These are phyloP conservation scores for Penicillium aurantiogriseum DNA, from an alignment of 2,329 filamentous ascomycete genomes.

Conservation along the genomic window DNA sequence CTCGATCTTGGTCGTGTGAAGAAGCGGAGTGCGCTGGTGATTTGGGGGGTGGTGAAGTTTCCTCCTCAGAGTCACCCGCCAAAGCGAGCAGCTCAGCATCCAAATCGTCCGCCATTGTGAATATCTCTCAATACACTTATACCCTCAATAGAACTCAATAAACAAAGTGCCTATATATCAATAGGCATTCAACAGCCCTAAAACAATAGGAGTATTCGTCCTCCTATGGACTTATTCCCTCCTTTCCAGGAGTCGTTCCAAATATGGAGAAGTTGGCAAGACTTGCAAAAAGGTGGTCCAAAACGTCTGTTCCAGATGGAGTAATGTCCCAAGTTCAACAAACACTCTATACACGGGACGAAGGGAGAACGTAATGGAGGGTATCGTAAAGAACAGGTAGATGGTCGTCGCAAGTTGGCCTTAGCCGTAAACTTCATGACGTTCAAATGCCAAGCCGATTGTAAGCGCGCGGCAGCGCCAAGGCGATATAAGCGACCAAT, in stretches of 20 bases:
- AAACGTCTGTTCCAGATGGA: neutral
- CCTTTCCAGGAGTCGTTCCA: conserved; percentile 1
- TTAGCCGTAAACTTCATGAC: conserved; percentile 31
- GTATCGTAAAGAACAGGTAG: conserved; percentile 20
- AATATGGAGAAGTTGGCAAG: neutral
- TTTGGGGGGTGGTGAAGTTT: conserved; percentile 53
- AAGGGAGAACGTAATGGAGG: conserved; percentile 11
- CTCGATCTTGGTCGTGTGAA: conserved; percentile 45
- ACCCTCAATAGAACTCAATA: neutral
- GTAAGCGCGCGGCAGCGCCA: conserved; percentile 34
- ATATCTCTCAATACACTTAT: conserved; percentile 12
- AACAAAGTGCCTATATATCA: neutral
- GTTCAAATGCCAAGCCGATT: conserved; percentile 31
- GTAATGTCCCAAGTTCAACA: neutral
- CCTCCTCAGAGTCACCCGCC: conserved; percentile 66
- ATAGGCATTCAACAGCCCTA: neutral
- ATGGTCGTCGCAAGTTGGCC: conserved; percentile 23
- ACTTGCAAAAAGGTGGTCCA: neutral
- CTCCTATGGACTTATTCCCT: neutral
- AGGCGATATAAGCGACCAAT: conserved; percentile 6
- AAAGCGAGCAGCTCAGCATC: conserved; percentile 93
- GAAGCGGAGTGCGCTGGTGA: conserved; percentile 55
- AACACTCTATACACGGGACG: conserved; percentile 12
- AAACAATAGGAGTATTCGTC: neutral
- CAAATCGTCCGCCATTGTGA: conserved; percentile 73